A percentile compares a stretch with the other conserved stretches of the same genome.
phyloP scores from a whole-genome alignment of 331 rosid species.

The Quercus lobata region DNA sequence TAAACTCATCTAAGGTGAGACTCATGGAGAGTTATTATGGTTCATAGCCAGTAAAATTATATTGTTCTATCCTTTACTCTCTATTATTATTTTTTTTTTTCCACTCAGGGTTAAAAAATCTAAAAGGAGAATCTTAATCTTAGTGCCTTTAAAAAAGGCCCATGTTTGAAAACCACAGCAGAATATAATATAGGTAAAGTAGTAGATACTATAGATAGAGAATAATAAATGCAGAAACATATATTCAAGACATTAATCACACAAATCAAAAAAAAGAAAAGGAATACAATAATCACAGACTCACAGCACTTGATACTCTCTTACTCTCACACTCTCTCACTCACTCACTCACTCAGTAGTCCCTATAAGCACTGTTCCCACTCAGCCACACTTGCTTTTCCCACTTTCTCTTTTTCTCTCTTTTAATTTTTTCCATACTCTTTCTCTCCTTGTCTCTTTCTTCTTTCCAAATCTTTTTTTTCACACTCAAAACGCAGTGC shows the following conservation, averaged over 20 bases:
- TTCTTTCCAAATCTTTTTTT: constrained; percentile 21
- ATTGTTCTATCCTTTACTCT: no score
- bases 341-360: no score
- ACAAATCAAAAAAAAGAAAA: background rate
- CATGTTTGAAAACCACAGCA: no score
- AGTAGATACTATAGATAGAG: no score
- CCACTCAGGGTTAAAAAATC: no score
- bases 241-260: constrained; percentile 10
- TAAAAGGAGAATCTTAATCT: no score
- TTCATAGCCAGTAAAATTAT: no score
- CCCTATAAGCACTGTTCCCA: constrained; percentile 22
- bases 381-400: constrained; percentile 20
- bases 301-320: constrained; percentile 18
- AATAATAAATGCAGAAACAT: background rate
- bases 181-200: no score
- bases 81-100: no score
- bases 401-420: background rate
- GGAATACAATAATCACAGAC: background rate
- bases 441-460: constrained; percentile 21
- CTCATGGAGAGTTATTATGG: no score
- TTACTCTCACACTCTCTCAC: background rate
- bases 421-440: background rate
- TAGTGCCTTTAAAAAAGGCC: no score
- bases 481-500: constrained; percentile 22
- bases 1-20: no score